Base-by-base conservation (phyloP, 2,329 filamentous ascomycete species). In the Myriosclerotinia duriaeana region DNA sequence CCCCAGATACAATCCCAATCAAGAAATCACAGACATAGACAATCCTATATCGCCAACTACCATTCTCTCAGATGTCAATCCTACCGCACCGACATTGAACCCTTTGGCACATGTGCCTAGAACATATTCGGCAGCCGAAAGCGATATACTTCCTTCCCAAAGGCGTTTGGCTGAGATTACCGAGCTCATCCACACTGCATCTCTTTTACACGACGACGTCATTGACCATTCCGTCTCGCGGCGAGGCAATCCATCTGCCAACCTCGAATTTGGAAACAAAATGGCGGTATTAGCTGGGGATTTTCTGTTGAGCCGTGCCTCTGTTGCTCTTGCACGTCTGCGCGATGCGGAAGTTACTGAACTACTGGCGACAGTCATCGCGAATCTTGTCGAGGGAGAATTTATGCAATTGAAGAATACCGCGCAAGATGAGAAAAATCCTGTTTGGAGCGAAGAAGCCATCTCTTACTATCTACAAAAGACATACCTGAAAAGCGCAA, bases 351-450 rank as follows among this genome's bases (percentile, higher is more conserved):
- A 99, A 79, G 95, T 99, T 3, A 92, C 93, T 11, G 95, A 99
- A 80, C 85, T 99, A 9, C 82, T 99, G 40, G 93, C 95, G 5
- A 98, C 94, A 0, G 95, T 98, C 53, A 98, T 99, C 72, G 94
- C 95, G 54, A 99, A 99, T 77, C 83, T 99, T 36, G 93, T 99
- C 26, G 95, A 99, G 80, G 95, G 95, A 76, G 95, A 99, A 79
- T 98, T 99, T 81, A 99, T 99, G 95, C 95, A 99, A 82, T 83
- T 99, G 73, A 96, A 97, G 81, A 99, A 99, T 79, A 98, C 95
- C 1, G 91, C 91, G 55, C 84, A 86, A 71, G 94, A 97, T 77
- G 94, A 98, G 82, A 84, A 85, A 71, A 89, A 91, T 72, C 94
- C 94, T 0, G 81, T 84, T 12, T 98, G 91, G 86, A 95, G 90